These are phyloP conservation scores for Ambrosiella xylebori DNA, from an alignment of 2,329 filamentous ascomycete genomes.

Conservation along the genomic window DNA sequence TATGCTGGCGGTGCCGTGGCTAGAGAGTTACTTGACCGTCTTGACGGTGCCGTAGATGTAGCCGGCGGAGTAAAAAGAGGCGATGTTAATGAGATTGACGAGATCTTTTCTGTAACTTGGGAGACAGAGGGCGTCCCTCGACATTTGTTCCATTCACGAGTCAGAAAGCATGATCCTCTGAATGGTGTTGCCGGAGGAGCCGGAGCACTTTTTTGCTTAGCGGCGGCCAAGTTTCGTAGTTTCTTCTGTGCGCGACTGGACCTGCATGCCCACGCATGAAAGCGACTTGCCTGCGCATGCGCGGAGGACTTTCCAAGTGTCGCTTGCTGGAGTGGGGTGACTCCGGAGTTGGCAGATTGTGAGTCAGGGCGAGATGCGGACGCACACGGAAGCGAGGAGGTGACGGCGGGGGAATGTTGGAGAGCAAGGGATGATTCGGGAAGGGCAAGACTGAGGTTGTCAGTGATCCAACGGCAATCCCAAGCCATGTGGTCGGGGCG, in stretches of 20 bases:
- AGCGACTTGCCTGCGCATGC: background rate
- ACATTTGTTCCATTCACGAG: background rate
- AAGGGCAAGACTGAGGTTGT: background rate
- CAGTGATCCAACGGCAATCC: constrained; percentile 7
- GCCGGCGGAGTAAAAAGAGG: background rate
- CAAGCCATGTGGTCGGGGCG: background rate
- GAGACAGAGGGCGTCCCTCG: background rate
- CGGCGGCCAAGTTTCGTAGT: background rate
- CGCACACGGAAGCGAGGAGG: background rate
- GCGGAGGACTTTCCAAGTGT: background rate
- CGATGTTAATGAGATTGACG: background rate
- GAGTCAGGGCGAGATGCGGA: background rate
- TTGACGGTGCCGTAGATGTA: background rate
- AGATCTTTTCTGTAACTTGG: background rate
- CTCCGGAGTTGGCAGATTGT: background rate
- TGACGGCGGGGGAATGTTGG: background rate
- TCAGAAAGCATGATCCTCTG: background rate
- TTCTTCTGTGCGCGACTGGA: constrained; percentile 1
- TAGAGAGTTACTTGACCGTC: background rate
- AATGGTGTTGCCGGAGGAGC: background rate
- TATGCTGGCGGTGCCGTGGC: background rate
- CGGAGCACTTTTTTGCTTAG: background rate
- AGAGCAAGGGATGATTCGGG: background rate
- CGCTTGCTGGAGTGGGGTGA: too few relatives aligned
- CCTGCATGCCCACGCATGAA: background rate